Conservation (phyloP, 495 filamentous ascomycete genomes). For the Chaetomidium leptoderma region DNA sequence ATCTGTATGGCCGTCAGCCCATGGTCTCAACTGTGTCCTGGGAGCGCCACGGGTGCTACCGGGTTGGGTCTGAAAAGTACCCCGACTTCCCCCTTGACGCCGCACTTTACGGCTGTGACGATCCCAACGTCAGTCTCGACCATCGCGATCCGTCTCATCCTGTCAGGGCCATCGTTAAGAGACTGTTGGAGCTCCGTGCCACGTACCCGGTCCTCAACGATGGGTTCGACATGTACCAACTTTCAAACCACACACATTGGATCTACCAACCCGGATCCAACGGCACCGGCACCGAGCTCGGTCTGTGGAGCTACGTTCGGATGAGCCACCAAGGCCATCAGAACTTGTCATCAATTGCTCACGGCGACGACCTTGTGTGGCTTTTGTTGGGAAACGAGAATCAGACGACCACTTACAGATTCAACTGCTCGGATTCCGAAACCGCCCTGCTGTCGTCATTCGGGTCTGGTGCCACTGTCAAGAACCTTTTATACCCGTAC, state of each 20-base stretch:
- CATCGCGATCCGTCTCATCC: conserved; percentile 50
- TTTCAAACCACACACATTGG: conserved; percentile 57
- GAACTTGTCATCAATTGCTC: conserved; percentile 55
- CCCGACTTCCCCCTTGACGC: conserved; percentile 33
- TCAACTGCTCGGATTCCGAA: conserved; percentile 53
- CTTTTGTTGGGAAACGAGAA: conserved; percentile 63
- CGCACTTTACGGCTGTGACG: conserved; percentile 60
- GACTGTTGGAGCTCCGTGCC: conserved; percentile 59
- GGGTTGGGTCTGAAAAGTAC: conserved; percentile 58
- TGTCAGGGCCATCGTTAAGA: conserved; percentile 56
- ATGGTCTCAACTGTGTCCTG: conserved; percentile 62
- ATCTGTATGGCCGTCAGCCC: conserved; percentile 63
- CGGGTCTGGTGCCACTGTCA: conserved; percentile 51
- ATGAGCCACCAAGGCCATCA: conserved; percentile 40
- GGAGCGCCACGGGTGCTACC: conserved; percentile 65
- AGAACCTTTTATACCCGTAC: conserved; percentile 65
- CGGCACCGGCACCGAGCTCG: conserved; percentile 56
- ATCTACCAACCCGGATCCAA: conserved; percentile 55
- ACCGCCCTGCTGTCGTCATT: conserved; percentile 54
- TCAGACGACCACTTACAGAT: conserved; percentile 53
- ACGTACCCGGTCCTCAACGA: conserved; percentile 60
- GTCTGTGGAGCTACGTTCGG: conserved; percentile 50
- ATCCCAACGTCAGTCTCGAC: conserved; percentile 63
- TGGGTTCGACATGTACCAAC: conserved; percentile 53
- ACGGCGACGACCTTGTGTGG: conserved; percentile 46